Percentiles rank a stretch among this genome's conserved stretches.
Evolutionary conservation across 2,329 filamentous ascomycete species (phyloP).

Genomic region (Ramularia collo-cygni): DNA sequence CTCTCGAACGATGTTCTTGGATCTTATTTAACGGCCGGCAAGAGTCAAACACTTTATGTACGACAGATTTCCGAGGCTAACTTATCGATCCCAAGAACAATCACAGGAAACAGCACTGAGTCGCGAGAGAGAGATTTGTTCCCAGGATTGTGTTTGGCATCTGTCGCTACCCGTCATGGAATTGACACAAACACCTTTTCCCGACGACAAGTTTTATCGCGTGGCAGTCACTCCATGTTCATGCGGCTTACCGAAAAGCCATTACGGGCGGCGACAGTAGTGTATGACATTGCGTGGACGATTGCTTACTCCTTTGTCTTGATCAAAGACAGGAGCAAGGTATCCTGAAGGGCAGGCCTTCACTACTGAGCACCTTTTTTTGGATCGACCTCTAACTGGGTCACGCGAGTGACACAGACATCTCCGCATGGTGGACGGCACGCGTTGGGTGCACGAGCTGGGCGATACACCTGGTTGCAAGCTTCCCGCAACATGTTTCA

Average conservation of each 20-base stretch:
- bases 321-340: background rate
- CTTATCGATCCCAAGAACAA: too few species aligned
- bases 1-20: too few species aligned
- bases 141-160: constrained; percentile 10
- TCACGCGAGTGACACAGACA: constrained; percentile 7
- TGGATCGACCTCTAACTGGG: constrained; percentile 6
- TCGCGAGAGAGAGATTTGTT: background rate
- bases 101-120: constrained; percentile 1
- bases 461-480: background rate
- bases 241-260: constrained; percentile 12
- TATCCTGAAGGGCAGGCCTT: background rate
- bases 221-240: constrained; percentile 12
- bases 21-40: too few species aligned
- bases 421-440: constrained; percentile 6
- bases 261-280: constrained; percentile 12
- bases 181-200: constrained; percentile 11
- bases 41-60: too few species aligned
- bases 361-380: background rate
- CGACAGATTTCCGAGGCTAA: too few species aligned
- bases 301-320: constrained; percentile 3
- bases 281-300: constrained; percentile 3
- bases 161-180: constrained; percentile 14
- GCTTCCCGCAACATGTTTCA: background rate
- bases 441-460: constrained; percentile 5
- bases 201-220: constrained; percentile 9